A percentile compares a stretch with the other conserved stretches of the same genome.
Evolutionary conservation across 768 basidiomycete species (phyloP).

Genomic region (Suillus bovinus): DNA sequence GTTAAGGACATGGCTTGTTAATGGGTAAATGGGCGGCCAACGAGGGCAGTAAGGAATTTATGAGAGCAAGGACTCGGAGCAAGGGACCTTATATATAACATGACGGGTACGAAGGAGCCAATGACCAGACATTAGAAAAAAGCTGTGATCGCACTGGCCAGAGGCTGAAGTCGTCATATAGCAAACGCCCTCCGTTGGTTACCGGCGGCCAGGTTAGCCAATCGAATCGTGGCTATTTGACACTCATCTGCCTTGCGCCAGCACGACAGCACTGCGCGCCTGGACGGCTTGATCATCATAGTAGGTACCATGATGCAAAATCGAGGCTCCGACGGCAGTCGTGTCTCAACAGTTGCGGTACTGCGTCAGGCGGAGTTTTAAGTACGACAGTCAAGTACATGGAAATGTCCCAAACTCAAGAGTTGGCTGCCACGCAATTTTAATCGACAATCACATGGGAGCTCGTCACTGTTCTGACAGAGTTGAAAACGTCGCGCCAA

Average conservation of each 20-base stretch:
- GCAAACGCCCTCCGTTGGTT: neutral
- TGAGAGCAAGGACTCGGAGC: no score
- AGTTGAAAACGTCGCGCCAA: no score
- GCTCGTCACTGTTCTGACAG: no score
- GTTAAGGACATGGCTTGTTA: neutral
- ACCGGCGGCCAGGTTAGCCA: neutral
- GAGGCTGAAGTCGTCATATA: neutral
- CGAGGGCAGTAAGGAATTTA: neutral
- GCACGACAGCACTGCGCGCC: neutral
- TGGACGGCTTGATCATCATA: neutral
- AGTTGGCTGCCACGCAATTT: no score
- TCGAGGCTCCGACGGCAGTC: no score
- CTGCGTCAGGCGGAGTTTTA: no score
- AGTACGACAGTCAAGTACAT: no score
- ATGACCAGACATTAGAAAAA: neutral
- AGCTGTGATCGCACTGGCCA: neutral
- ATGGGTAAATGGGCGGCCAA: neutral
- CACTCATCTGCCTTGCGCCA: neutral
- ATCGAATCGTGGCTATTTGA: neutral
- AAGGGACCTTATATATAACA: neutral
- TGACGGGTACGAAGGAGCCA: neutral
- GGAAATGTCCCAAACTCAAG: no score
- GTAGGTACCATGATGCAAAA: neutral
- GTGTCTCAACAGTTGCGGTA: no score
- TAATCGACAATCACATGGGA: no score